Conservation (phyloP, 2,329 filamentous ascomycete genomes). For the Neofusicoccum kwambonambiense region DNA sequence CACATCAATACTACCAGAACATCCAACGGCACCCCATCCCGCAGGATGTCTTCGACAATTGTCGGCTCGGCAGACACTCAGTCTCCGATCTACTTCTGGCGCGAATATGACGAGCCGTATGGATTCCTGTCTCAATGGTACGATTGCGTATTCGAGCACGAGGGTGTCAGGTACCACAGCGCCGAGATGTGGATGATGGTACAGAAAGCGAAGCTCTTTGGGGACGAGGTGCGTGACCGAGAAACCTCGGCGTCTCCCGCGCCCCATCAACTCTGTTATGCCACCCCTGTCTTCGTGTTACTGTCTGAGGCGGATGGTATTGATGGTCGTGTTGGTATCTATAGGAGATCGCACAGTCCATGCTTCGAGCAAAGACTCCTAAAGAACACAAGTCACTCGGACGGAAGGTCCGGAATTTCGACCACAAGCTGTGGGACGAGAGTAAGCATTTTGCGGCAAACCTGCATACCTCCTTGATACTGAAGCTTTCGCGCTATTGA, state of each 20-base stretch:
- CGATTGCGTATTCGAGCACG: slow-evolving; percentile 46
- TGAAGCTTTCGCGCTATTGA: neutral
- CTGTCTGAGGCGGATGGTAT: neutral
- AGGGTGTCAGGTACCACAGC: slow-evolving; percentile 36
- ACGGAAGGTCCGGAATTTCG: slow-evolving; percentile 54
- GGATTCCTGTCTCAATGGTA: slow-evolving; percentile 67
- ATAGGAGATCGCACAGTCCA: slow-evolving; percentile 43
- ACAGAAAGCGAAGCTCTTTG: slow-evolving; percentile 44
- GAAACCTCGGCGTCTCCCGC: too few relatives aligned
- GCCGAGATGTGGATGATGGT: slow-evolving; percentile 53
- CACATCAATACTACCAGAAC: neutral
- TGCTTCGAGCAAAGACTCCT: slow-evolving; percentile 51
- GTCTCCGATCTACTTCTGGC: slow-evolving; percentile 36
- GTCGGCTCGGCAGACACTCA: neutral
- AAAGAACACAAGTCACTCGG: slow-evolving; percentile 55
- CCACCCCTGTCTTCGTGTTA: neutral
- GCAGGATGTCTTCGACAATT: neutral
- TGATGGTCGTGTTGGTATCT: neutral
- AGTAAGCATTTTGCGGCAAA: slow-evolving; percentile 21
- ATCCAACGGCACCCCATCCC: neutral
- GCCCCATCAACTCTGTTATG: too few relatives aligned
- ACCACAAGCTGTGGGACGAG: slow-evolving; percentile 51
- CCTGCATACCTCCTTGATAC: neutral
- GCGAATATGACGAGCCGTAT: slow-evolving; percentile 42
- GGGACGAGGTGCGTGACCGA: slow-evolving; percentile 35